Base-by-base conservation (phyloP, 495 filamentous ascomycete species). In the Penicillium lividum region DNA sequence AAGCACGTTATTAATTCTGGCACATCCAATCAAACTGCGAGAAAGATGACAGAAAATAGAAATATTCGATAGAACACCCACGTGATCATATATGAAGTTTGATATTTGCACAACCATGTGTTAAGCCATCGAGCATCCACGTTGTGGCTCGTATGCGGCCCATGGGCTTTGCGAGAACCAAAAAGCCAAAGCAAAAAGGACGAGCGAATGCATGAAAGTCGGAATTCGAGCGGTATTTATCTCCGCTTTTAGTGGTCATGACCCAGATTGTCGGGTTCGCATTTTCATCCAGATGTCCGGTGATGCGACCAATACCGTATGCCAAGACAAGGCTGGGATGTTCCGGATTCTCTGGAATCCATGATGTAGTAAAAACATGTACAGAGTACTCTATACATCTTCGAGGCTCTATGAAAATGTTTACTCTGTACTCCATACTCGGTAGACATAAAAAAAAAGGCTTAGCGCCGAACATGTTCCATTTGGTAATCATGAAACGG, bases 191-290 rank as follows among this genome's bases (percentile, higher is more conserved):
- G 1, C 22, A 22, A 2, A 22, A 22, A 22, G 1, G 22, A 22
- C 22, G 22, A 22, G 22, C 22, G 22, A 22, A 10, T 28, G 5
- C 43, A 43, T 31, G 44, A 29, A 27, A 36, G 29, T 52, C 40
- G 42, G 60, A 45, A 44, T 40, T 51, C 36, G 56, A 15, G 43
- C 42, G 33, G 18, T 13, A 11, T 47, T 43, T 38, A 59, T 59
- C 60, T 63, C 60, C 60, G 53, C 60, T 59, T 53, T 53, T 33
- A 57, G 61, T 60, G 56, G 57, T 44, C 7, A 54, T 43, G 34
- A 51, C 49, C 61, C 57, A 57, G 34, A 38, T 31, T 59, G 49
- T n/a, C 45, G 61, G 61, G 61, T 47, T 57, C 22, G 11, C 28
- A 15, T 43, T 11, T 49, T 49, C 53, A 53, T 45, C 30, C 46